These are phyloP conservation scores for Penicillium sp. DNA, from an alignment of 2,329 filamentous ascomycete genomes.

Conservation along the genomic window DNA sequence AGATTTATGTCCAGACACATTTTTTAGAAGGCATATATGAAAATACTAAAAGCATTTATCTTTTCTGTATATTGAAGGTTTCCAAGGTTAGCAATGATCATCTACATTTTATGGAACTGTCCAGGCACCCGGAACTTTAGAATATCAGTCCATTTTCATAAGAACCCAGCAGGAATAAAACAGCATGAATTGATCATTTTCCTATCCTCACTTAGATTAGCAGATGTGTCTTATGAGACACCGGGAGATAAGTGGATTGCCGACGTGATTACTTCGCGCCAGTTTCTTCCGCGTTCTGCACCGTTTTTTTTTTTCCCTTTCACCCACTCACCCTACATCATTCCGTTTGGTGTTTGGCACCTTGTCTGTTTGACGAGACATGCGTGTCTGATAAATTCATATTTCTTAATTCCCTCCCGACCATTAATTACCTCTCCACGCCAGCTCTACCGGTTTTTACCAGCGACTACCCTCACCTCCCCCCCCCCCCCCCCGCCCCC, in stretches of 20 bases:
- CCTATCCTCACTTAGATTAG: background rate
- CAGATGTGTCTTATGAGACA: background rate
- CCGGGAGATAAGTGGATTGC: background rate
- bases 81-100: no score
- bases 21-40: background rate
- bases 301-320: background rate
- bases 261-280: background rate
- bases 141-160: no score
- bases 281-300: conserved; percentile 4
- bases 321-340: background rate
- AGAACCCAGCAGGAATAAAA: background rate
- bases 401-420: background rate
- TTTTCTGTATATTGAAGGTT: background rate
- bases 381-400: background rate
- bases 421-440: background rate
- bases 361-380: background rate
- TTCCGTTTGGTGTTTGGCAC: background rate
- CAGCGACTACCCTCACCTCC: background rate
- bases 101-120: background rate
- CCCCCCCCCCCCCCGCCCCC: no score
- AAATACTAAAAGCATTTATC: background rate
- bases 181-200: background rate
- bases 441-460: background rate
- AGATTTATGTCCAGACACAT: background rate
- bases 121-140: background rate